These are phyloP conservation scores for Termitomyces sp. DNA, from an alignment of 768 basidiomycete species.

Conservation along the genomic window DNA sequence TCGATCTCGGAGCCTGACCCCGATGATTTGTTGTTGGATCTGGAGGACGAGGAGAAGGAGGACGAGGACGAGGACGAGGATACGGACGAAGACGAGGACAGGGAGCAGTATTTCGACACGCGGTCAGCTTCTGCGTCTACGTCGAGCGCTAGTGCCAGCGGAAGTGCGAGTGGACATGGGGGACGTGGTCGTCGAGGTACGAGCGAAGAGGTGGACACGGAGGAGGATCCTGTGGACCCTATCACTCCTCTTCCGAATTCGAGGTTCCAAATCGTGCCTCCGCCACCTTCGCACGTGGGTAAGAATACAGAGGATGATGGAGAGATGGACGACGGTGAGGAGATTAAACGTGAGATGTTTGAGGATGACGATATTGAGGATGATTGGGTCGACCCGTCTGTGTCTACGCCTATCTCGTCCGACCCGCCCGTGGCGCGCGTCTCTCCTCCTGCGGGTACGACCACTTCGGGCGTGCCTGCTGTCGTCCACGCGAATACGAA, in stretches of 20 bases:
- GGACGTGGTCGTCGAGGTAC: slow-evolving; percentile 31
- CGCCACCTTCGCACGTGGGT: not conserved
- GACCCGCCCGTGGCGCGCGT: slow-evolving; percentile 6
- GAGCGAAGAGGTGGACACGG: slow-evolving; percentile 61
- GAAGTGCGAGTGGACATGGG: slow-evolving; percentile 14
- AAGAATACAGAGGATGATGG: not conserved
- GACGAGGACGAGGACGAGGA: slow-evolving; percentile 22
- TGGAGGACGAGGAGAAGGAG: slow-evolving; percentile 29
- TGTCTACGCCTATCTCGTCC: slow-evolving; percentile 30
- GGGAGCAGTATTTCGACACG: slow-evolving; percentile 54
- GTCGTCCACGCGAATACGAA: not conserved
- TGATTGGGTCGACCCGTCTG: slow-evolving; percentile 69
- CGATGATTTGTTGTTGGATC: slow-evolving; percentile 33
- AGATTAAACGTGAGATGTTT: slow-evolving; percentile 43
- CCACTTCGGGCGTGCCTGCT: slow-evolving; percentile 14
- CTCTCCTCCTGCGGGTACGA: slow-evolving; percentile 13
- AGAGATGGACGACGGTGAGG: slow-evolving; percentile 33
- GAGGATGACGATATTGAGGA: slow-evolving; percentile 52
- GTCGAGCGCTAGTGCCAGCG: slow-evolving; percentile 30
- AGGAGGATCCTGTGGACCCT: slow-evolving; percentile 69
- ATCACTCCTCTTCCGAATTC: slow-evolving; percentile 61
- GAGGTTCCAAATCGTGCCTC: slow-evolving; percentile 29
- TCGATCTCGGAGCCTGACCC: slow-evolving; percentile 81
- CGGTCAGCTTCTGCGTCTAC: slow-evolving; percentile 37
- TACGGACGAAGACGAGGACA: slow-evolving; percentile 29